Percentiles rank a stretch among this genome's conserved stretches.
phyloP scores from a whole-genome alignment of 345 rosid genomes.

The Pistacia atlantica region DNA sequence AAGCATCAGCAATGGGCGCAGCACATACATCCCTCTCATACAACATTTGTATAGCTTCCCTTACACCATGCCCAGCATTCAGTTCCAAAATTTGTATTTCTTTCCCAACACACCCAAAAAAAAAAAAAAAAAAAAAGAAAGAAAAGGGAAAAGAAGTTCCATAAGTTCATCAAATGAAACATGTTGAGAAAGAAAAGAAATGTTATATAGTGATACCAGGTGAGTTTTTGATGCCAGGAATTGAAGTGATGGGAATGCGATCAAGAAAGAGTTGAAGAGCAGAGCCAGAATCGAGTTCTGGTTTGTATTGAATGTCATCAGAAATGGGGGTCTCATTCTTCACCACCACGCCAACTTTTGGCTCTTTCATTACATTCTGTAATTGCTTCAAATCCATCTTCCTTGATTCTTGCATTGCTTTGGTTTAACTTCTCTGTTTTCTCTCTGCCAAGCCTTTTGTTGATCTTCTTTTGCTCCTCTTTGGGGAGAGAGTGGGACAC shows the following conservation, averaged over 20 bases:
- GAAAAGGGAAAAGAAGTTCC: not conserved
- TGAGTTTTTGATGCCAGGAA: conserved; percentile 43
- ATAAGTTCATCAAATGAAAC: not conserved
- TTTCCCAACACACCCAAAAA: not conserved
- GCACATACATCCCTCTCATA: conserved; percentile 36
- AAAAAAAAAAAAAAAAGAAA: no score
- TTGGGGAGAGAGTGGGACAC: not conserved
- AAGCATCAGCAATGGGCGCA: conserved; percentile 44
- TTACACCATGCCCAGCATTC: conserved; percentile 32
- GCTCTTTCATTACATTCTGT: conserved; percentile 21
- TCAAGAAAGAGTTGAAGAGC: conserved; percentile 46
- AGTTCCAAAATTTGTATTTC: conserved; percentile 32
- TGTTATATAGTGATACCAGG: conserved; percentile 21
- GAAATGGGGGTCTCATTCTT: not conserved
- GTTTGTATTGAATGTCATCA: conserved; percentile 11
- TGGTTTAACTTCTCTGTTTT: not conserved
- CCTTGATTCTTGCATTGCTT: conserved; percentile 23
- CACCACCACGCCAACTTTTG: conserved; percentile 9
- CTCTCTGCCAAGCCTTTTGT: not conserved
- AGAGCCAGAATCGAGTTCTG: conserved; percentile 20
- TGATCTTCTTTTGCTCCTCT: not conserved
- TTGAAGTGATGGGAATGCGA: conserved; percentile 42
- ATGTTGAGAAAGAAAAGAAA: no score
- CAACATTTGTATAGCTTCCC: conserved; percentile 36
- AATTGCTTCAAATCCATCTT: conserved; percentile 18